Evolutionary conservation across 345 rosid species (phyloP).

Genomic region (Eucalyptus regnans): DNA sequence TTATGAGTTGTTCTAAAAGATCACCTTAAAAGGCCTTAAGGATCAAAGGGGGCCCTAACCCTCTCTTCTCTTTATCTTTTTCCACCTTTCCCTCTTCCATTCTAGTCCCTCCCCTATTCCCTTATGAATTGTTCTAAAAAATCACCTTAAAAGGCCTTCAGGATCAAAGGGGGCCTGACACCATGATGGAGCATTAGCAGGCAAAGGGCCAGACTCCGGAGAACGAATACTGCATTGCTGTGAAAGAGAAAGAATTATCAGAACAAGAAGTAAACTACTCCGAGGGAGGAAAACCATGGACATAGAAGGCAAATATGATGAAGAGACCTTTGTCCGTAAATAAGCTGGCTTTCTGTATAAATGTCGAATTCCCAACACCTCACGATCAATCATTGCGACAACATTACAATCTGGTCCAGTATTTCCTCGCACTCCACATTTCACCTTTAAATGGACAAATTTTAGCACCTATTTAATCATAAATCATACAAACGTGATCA

Average conservation of each 20-base stretch:
- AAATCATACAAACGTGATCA: neutral
- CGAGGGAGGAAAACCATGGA: neutral
- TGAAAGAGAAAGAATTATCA: neutral
- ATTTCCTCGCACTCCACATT: slow-evolving; percentile 67
- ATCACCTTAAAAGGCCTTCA: slow-evolving; percentile 85
- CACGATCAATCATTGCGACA: slow-evolving; percentile 80
- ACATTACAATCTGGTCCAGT: slow-evolving; percentile 83
- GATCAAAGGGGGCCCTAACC: neutral
- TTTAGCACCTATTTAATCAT: neutral
- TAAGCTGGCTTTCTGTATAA: slow-evolving; percentile 58
- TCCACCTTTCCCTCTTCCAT: neutral
- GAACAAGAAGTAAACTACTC: neutral
- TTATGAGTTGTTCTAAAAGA: too few species aligned
- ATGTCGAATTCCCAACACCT: slow-evolving; percentile 53
- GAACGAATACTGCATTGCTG: slow-evolving; percentile 76
- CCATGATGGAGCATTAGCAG: slow-evolving; percentile 81
- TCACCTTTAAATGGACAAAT: slow-evolving; percentile 34
- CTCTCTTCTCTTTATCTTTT: neutral
- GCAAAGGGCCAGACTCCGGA: slow-evolving; percentile 64
- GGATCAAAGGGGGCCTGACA: slow-evolving; percentile 96
- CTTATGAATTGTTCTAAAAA: neutral
- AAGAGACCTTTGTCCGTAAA: slow-evolving; percentile 45
- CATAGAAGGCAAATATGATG: neutral
- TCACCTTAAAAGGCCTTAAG: too few species aligned
- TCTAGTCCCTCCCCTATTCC: neutral